Percentiles rank a stretch among this genome's conserved stretches.
Evolutionary conservation across 352 stramenopile species (phyloP).

Genomic region (Saprolegnia diclina): DNA sequence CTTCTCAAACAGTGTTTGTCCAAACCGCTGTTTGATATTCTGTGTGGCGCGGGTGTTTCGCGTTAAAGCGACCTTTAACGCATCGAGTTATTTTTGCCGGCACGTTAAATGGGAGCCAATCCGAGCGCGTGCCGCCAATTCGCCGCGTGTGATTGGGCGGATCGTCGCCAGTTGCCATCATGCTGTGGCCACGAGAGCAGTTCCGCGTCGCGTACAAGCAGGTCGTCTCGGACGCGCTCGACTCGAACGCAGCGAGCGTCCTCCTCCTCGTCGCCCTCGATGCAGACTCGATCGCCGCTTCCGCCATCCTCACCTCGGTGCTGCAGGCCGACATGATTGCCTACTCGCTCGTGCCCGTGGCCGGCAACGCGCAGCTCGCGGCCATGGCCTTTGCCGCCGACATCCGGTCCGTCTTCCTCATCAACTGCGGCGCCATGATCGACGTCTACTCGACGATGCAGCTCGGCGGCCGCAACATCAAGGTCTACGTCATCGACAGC

Average conservation of each 20-base stretch:
- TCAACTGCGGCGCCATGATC: slow-evolving; percentile 93
- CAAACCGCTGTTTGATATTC: too few relatives aligned
- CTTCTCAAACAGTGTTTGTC: too few relatives aligned
- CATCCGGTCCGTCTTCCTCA: slow-evolving; percentile 87
- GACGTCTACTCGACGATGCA: slow-evolving; percentile 86
- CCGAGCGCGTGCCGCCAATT: background rate
- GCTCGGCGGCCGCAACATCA: slow-evolving; percentile 47
- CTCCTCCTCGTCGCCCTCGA: slow-evolving; percentile 92
- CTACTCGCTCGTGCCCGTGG: slow-evolving; percentile 67
- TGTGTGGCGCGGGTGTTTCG: too few relatives aligned
- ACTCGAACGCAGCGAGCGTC: slow-evolving; percentile 69
- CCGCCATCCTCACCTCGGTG: slow-evolving; percentile 88
- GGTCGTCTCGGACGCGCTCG: slow-evolving; percentile 72
- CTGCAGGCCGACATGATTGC: slow-evolving; percentile 71
- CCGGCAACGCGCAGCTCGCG: slow-evolving; percentile 79
- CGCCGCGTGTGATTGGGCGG: background rate
- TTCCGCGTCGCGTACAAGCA: slow-evolving; percentile 80
- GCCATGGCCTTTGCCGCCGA: slow-evolving; percentile 44
- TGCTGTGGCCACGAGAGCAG: slow-evolving; percentile 82
- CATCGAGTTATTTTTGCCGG: too few relatives aligned
- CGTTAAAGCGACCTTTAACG: too few relatives aligned
- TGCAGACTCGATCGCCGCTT: slow-evolving; percentile 92
- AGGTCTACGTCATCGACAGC: slow-evolving; percentile 94
- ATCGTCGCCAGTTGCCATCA: slow-evolving; percentile 26
- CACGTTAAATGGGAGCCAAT: too few relatives aligned